Evolutionary conservation across 2,329 filamentous ascomycete species (phyloP).

Genomic region (Trichophyton verrucosum): DNA sequence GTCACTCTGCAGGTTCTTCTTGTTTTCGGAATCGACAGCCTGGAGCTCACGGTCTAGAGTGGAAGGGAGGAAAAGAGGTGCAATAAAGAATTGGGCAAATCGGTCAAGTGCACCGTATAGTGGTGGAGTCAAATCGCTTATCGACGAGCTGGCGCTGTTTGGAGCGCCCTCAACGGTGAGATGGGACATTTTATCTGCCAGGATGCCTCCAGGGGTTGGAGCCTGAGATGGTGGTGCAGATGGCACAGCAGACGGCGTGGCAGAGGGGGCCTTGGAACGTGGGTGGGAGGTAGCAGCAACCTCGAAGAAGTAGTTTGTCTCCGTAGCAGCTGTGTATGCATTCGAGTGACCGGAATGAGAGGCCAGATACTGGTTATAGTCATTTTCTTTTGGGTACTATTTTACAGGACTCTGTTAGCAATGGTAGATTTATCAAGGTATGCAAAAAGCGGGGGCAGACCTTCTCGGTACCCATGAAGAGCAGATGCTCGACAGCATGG

Average conservation of each 20-base stretch:
- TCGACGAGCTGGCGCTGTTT: slow-evolving; percentile 14
- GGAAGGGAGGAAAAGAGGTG: slow-evolving; percentile 71
- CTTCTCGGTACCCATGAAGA: slow-evolving; percentile 99
- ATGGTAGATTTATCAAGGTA: not conserved
- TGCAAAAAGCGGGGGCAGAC: slow-evolving; percentile 28
- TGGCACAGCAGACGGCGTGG: slow-evolving; percentile 5
- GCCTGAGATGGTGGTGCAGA: slow-evolving; percentile 2
- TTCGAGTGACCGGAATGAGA: slow-evolving; percentile 86
- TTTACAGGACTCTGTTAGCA: not conserved
- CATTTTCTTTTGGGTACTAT: slow-evolving; percentile 83
- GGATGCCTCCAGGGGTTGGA: slow-evolving; percentile 6
- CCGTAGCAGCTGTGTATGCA: slow-evolving; percentile 83
- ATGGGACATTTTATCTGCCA: slow-evolving; percentile 12
- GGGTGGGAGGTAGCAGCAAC: slow-evolving; percentile 61
- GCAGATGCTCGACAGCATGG: slow-evolving; percentile 86
- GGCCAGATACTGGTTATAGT: slow-evolving; percentile 85
- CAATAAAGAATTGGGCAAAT: slow-evolving; percentile 88
- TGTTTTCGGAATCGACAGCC: slow-evolving; percentile 91
- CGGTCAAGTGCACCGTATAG: slow-evolving; percentile 75
- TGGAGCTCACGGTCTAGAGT: slow-evolving; percentile 77
- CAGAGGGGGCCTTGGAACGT: slow-evolving; percentile 6
- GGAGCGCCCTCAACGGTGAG: slow-evolving; percentile 10
- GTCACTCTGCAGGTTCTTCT: slow-evolving; percentile 91
- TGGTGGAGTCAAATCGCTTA: slow-evolving; percentile 36
- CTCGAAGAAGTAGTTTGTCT: slow-evolving; percentile 97